Base-by-base conservation (phyloP, 2,329 filamentous ascomycete species). In the Aspergillus cejpii region DNA sequence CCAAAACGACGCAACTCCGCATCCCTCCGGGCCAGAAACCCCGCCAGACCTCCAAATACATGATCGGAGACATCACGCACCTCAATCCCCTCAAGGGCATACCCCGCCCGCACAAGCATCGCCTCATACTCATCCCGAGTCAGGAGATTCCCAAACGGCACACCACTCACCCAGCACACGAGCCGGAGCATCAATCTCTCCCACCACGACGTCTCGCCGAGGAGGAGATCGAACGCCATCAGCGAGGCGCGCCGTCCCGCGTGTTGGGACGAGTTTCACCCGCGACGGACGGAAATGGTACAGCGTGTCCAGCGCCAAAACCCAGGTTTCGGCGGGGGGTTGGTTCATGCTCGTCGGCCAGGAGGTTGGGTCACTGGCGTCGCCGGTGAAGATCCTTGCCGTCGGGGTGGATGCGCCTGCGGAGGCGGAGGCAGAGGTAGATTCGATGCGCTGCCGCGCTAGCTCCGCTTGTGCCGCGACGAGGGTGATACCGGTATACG, bases 231-330 rank as follows among this genome's bases (percentile, higher is more conserved):
- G 47, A 79, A 80, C 0, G 73, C 75, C 72, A 79, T 76, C 41
- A 77, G 59, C 0, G 73, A 71, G 1, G 76, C 76, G 3, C 65
- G 52, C 0, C 50, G 55, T 3, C 64, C 59, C 1, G 74, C 68
- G 34, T 73, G 64, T 6, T 60, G 44, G 11, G 80, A 67, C 2
- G 79, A 54, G 0, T 71, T 69, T 43, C 60, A 65, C 11, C n/a
- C 77, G 64, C 0, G 76, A 78, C 0, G 77, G 78, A 0, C 63
- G 65, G 53, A 80, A 80, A 55, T 80, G 76, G 43, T 81, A 80
- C 4, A 79, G 56, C 2, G 75, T 75, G 54, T 80, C 78, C 1
- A 80, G 65, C 0, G 72, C 77, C 1, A 80, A 64, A 0, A 80
- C 62, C 75, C 76, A 79, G 53, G 39, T 76, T 43, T 50, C 39